These are phyloP conservation scores for Hymenoscyphus occultus DNA, from an alignment of 2,329 filamentous ascomycete genomes.

Conservation along the genomic window DNA sequence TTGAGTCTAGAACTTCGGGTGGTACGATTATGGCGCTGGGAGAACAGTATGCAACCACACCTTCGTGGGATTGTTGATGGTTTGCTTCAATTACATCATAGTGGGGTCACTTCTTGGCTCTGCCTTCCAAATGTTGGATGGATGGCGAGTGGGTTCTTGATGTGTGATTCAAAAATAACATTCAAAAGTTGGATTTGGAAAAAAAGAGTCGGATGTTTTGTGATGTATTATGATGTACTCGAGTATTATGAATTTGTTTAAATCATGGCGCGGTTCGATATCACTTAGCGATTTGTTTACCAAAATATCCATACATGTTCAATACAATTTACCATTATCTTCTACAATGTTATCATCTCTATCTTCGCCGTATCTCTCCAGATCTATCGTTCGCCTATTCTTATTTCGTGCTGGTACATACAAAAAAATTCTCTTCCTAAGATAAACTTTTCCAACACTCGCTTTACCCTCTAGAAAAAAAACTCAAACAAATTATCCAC, in stretches of 20 bases:
- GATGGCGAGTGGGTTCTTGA: background rate
- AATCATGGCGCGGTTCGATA: background rate
- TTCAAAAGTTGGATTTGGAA: background rate
- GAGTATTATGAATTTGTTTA: background rate
- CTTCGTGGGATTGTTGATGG: background rate
- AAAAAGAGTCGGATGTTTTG: background rate
- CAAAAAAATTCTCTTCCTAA: background rate
- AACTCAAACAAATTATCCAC: too few relatives aligned
- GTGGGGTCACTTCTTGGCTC: background rate
- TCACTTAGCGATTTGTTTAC: background rate
- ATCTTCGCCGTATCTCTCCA: background rate
- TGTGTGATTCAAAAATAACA: background rate
- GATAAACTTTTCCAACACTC: too few relatives aligned
- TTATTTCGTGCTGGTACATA: background rate
- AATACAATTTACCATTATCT: background rate
- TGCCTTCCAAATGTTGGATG: background rate
- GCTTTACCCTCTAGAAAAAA: too few relatives aligned
- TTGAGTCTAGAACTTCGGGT: background rate
- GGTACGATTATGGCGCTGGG: background rate
- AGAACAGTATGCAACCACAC: background rate
- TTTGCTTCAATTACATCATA: background rate
- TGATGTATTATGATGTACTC: background rate
- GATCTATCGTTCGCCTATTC: background rate
- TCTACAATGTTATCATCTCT: background rate
- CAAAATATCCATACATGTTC: background rate